These are phyloP conservation scores for Pythium aquatile DNA, from an alignment of 352 stramenopile species.

Conservation along the genomic window DNA sequence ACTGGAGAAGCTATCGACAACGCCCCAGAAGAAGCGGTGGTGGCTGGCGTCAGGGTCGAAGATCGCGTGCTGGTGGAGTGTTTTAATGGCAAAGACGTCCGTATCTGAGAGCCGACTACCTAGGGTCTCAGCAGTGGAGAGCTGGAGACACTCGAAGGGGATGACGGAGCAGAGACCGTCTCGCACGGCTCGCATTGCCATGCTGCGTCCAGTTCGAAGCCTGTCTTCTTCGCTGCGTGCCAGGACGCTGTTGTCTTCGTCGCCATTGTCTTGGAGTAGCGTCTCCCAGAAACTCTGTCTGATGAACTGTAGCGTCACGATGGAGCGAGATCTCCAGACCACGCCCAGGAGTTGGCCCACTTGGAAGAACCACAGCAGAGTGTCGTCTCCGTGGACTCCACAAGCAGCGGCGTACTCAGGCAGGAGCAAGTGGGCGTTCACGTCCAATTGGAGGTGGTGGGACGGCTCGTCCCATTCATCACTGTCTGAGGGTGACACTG, in stretches of 20 bases:
- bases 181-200: slow-evolving; percentile 40
- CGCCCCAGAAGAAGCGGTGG: slow-evolving; percentile 51
- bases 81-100: slow-evolving; percentile 14
- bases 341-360: slow-evolving; percentile 64
- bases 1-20: slow-evolving; percentile 40
- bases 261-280: neutral
- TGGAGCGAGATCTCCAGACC: slow-evolving; percentile 45
- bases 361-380: slow-evolving; percentile 53
- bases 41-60: slow-evolving; percentile 28
- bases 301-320: slow-evolving; percentile 58
- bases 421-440: slow-evolving; percentile 49
- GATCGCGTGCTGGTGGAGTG: slow-evolving; percentile 30
- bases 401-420: slow-evolving; percentile 8
- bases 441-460: slow-evolving; percentile 28
- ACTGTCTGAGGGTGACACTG: neutral
- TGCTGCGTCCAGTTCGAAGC: neutral
- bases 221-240: neutral
- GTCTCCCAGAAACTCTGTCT: slow-evolving; percentile 40
- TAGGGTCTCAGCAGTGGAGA: slow-evolving; percentile 41
- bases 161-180: slow-evolving; percentile 58
- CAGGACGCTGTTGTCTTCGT: neutral
- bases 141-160: slow-evolving; percentile 40
- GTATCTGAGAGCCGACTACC: slow-evolving; percentile 20
- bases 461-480: neutral
- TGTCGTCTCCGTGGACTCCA: slow-evolving; percentile 19